Percentiles rank a stretch among this genome's conserved stretches.
Evolutionary conservation across 495 filamentous ascomycete species (phyloP).

Genomic region (Penicillium paxilli): DNA sequence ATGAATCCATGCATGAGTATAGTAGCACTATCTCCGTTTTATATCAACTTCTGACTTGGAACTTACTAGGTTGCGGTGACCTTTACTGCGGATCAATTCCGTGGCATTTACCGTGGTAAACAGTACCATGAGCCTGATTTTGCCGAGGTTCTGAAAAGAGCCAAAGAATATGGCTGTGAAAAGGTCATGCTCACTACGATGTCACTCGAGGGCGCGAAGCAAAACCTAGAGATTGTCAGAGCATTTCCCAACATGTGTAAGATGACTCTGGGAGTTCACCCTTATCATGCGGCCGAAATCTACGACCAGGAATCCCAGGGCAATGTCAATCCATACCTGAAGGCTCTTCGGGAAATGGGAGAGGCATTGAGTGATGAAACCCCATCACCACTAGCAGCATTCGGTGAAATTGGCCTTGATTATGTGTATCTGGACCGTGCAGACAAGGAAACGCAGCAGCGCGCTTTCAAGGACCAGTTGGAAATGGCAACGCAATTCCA

Average conservation of each 20-base stretch:
- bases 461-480: constrained; percentile 28
- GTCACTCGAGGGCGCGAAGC: constrained; percentile 19
- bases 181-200: constrained; percentile 30
- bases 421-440: constrained; percentile 31
- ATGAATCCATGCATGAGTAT: too few species aligned
- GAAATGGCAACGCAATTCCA: constrained; percentile 23
- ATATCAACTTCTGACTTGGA: neutral
- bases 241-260: constrained; percentile 25
- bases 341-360: constrained; percentile 6
- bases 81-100: constrained; percentile 35
- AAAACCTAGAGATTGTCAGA: constrained; percentile 18
- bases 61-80: constrained; percentile 26
- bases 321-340: constrained; percentile 8
- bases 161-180: constrained; percentile 21
- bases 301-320: constrained; percentile 10
- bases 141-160: constrained; percentile 22
- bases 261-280: constrained; percentile 33
- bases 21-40: too few species aligned
- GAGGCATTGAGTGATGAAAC: constrained; percentile 10
- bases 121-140: constrained; percentile 31
- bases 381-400: constrained; percentile 25
- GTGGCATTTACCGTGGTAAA: constrained; percentile 33
- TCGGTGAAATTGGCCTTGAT: constrained; percentile 34
- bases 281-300: constrained; percentile 29
- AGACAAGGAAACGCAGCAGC: constrained; percentile 28